Conservation (phyloP, 1,284 basidiomycete genomes). For the Leucoagaricus sp. region DNA sequence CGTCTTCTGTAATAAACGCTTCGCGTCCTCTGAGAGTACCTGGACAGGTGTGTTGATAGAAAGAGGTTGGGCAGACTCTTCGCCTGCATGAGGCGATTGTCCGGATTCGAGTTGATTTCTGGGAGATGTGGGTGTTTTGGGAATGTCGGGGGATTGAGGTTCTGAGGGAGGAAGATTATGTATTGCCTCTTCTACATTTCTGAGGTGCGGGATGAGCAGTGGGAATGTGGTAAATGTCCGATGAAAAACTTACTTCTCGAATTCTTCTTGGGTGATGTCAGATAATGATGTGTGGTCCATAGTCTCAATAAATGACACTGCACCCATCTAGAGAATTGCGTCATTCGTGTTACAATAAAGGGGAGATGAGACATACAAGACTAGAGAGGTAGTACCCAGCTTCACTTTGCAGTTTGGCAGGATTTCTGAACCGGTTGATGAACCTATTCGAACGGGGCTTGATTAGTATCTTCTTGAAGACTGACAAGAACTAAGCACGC, state of each 20-base stretch:
- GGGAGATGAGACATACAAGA: slow-evolving; percentile 53
- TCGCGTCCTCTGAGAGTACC: slow-evolving; percentile 76
- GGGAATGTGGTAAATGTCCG: not conserved
- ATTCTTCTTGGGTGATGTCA: slow-evolving; percentile 90
- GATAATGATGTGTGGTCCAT: slow-evolving; percentile 96
- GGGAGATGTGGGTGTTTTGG: slow-evolving; percentile 29
- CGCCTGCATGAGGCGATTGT: slow-evolving; percentile 59
- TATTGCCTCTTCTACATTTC: slow-evolving; percentile 86
- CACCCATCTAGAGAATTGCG: slow-evolving; percentile 63
- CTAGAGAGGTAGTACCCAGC: slow-evolving; percentile 97
- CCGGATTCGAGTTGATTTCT: slow-evolving; percentile 20
- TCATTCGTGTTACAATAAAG: not conserved
- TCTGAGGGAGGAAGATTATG: slow-evolving; percentile 68
- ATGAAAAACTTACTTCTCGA: slow-evolving; percentile 65
- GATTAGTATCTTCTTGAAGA: not conserved
- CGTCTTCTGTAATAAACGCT: slow-evolving; percentile 81
- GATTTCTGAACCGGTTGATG: slow-evolving; percentile 93
- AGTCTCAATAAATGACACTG: slow-evolving; percentile 94
- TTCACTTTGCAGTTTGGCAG: slow-evolving; percentile 89
- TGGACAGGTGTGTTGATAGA: slow-evolving; percentile 61
- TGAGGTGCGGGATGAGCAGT: slow-evolving; percentile 24
- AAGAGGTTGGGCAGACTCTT: slow-evolving; percentile 83
- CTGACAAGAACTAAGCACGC: slow-evolving; percentile 28
- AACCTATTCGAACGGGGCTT: slow-evolving; percentile 65
- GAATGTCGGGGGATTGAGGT: slow-evolving; percentile 48